These are phyloP conservation scores for Cercospora zeina DNA, from an alignment of 2,329 filamentous ascomycete species.

Conservation along the genomic window DNA sequence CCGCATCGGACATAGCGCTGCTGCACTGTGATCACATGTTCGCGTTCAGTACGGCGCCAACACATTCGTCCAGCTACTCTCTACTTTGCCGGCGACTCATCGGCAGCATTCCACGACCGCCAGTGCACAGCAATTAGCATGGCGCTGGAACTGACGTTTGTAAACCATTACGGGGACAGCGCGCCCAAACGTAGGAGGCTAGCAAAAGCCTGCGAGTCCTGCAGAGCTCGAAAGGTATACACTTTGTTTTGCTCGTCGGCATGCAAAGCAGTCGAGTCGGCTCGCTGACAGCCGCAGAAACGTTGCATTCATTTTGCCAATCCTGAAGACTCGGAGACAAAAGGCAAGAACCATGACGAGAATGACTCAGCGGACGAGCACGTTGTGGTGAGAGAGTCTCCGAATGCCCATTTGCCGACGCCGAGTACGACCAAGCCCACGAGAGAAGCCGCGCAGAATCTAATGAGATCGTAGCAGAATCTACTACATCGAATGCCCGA, in stretches of 20 bases:
- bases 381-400: background rate
- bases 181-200: slow-evolving; percentile 38
- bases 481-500: slow-evolving; percentile 14
- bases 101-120: background rate
- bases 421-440: slow-evolving; percentile 7
- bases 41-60: background rate
- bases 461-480: slow-evolving; percentile 9
- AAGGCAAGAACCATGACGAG: slow-evolving; percentile 12
- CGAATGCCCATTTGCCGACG: slow-evolving; percentile 10
- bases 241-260: background rate
- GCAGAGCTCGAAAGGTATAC: slow-evolving; percentile 37
- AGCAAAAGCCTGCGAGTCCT: slow-evolving; percentile 40
- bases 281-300: slow-evolving; percentile 34
- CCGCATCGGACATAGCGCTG: slow-evolving; percentile 1
- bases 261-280: slow-evolving; percentile 5
- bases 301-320: slow-evolving; percentile 37
- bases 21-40: slow-evolving; percentile 1
- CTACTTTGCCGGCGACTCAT: background rate
- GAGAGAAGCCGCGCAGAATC: background rate
- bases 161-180: slow-evolving; percentile 39
- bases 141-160: slow-evolving; percentile 40
- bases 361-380: slow-evolving; percentile 9
- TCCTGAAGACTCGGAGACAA: slow-evolving; percentile 16
- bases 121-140: slow-evolving; percentile 15
- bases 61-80: background rate